These are phyloP conservation scores for Hypomyces rosellus DNA, from an alignment of 2,329 filamentous ascomycete genomes.

Conservation along the genomic window DNA sequence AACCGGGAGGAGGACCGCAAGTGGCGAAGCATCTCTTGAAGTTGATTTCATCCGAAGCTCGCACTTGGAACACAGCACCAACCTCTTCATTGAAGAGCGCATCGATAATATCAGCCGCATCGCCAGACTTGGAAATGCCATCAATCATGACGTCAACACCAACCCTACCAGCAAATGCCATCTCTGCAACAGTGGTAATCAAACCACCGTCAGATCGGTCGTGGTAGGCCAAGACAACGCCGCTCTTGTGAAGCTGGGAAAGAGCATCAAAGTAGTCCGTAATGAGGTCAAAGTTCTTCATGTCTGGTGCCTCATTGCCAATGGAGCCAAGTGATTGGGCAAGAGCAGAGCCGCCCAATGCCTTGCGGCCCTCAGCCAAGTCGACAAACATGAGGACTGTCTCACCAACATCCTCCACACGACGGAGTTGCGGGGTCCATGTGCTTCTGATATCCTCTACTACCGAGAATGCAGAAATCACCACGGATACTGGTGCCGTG, in stretches of 20 bases:
- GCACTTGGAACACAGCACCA: conserved; percentile 91
- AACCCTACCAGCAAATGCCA: conserved; percentile 96
- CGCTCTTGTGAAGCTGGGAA: conserved; percentile 52
- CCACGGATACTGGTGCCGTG: conserved; percentile 82
- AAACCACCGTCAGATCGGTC: conserved; percentile 91
- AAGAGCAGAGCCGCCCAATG: conserved; percentile 83
- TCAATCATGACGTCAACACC: conserved; percentile 83
- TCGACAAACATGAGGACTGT: conserved; percentile 87
- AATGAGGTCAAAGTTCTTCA: conserved; percentile 73
- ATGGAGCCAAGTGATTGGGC: conserved; percentile 85
- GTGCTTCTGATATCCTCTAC: conserved; percentile 78
- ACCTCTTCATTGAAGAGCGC: conserved; percentile 94
- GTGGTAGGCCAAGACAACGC: conserved; percentile 81
- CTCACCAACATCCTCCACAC: conserved; percentile 81
- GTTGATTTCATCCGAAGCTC: conserved; percentile 72
- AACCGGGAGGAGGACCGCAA: conserved; percentile 72
- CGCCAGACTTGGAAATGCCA: conserved; percentile 56
- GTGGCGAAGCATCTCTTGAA: conserved; percentile 90
- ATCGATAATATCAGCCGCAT: conserved; percentile 60
- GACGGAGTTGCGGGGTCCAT: conserved; percentile 85
- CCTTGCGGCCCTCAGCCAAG: conserved; percentile 71
- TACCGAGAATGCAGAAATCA: conserved; percentile 84
- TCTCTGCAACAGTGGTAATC: conserved; percentile 84
- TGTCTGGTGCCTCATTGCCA: conserved; percentile 78
- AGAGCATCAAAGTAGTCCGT: conserved; percentile 90